Percentiles rank a stretch among this genome's conserved stretches.
These are phyloP conservation scores for Corylus americana DNA, from an alignment of 306 rosid genomes.

Conservation along the genomic window DNA sequence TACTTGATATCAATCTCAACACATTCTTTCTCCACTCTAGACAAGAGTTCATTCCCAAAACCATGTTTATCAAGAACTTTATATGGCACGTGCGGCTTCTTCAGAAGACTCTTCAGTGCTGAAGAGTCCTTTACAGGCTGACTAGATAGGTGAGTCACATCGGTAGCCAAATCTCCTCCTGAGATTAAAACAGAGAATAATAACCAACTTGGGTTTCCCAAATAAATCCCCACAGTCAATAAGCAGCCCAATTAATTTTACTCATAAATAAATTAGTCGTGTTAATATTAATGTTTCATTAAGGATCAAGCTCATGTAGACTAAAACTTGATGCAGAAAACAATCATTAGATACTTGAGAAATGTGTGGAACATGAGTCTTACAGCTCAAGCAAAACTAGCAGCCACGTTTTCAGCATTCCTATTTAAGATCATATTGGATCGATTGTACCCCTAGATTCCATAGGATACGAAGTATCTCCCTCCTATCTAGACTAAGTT, in stretches of 20 bases:
- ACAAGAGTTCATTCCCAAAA: constrained; percentile 60
- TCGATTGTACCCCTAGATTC: not conserved
- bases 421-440: not conserved
- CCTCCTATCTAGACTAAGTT: not conserved
- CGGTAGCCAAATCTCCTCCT: constrained; percentile 88
- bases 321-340: not conserved
- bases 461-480: not conserved
- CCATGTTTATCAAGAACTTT: constrained; percentile 79
- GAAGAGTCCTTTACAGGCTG: constrained; percentile 87
- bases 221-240: constrained; percentile 6
- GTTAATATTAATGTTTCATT: not conserved
- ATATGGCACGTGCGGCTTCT: constrained; percentile 92
- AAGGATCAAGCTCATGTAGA: not conserved
- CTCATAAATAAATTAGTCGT: not conserved
- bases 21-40: constrained; percentile 82
- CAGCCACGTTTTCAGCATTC: not conserved
- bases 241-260: not conserved
- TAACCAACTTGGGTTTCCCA: not conserved
- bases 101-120: constrained; percentile 90
- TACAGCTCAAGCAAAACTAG: not conserved
- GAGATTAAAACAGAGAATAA: constrained; percentile 23
- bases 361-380: not conserved
- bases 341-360: not conserved
- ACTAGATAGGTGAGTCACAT: constrained; percentile 59
- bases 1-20: constrained; percentile 93